phyloP scores from a whole-genome alignment of 1,284 basidiomycete species.

The Tylopilus orsonianus region DNA sequence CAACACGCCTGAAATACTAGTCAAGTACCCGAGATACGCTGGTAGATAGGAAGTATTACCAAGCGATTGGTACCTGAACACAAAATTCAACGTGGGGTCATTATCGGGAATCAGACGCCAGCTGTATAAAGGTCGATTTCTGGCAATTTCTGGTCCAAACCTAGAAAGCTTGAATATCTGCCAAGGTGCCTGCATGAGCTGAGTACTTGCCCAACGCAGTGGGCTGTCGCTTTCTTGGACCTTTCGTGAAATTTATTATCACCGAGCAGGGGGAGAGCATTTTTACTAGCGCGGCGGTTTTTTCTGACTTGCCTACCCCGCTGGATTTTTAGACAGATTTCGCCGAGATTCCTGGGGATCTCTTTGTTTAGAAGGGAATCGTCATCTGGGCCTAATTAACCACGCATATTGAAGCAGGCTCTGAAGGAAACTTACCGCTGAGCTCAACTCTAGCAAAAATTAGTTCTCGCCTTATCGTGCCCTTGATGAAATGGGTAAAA shows the following conservation, averaged over 20 bases:
- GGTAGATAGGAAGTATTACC: conserved; percentile 4
- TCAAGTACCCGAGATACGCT: neutral
- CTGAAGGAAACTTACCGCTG: conserved; percentile 5
- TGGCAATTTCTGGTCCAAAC: conserved; percentile 5
- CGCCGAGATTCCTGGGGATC: conserved; percentile 9
- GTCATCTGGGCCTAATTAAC: conserved; percentile 15
- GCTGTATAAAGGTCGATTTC: rapidly evolving
- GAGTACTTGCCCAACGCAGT: conserved; percentile 14
- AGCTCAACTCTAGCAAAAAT: conserved; percentile 20
- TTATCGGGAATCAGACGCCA: neutral
- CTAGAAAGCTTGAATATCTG: neutral
- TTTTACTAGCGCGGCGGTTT: rapidly evolving
- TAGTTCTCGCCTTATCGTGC: neutral
- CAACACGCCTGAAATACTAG: conserved; percentile 16
- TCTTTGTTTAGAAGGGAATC: conserved; percentile 18
- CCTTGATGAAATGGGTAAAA: neutral
- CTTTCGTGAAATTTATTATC: conserved; percentile 10
- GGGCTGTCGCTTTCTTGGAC: conserved; percentile 16
- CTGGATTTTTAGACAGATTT: conserved; percentile 7
- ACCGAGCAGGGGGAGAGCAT: neutral
- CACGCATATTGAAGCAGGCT: neutral
- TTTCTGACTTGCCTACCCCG: neutral
- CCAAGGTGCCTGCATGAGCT: neutral
- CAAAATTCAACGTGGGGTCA: conserved; percentile 10
- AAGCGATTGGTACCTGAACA: conserved; percentile 21